Base-by-base conservation (phyloP, 768 basidiomycete species). In the Auriscalpium vulgare region DNA sequence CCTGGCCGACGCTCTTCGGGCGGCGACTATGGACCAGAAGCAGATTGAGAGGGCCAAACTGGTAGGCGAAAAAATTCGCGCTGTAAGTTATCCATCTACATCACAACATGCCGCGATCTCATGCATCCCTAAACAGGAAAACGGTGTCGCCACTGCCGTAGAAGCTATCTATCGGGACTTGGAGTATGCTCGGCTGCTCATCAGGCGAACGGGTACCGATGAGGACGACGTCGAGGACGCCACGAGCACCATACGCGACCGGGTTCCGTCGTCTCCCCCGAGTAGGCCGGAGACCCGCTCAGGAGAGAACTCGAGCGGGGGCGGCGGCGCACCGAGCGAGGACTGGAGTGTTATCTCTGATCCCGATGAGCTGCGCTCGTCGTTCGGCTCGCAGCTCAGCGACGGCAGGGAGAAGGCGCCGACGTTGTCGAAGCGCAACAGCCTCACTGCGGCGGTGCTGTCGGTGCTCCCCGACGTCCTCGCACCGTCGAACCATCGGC, bases 131-230 rank as follows among this genome's bases (percentile, higher is more conserved):
- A 44, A 56, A 17, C 65, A 95, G 92, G 95, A 99, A 75, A 86
- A 93, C 59, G 95, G 95, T n/a, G 93, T 97, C 2, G 79, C 82
- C 1, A 92, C 82, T 36, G 97, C 97, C 14, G 87, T 97, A 56
- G 95, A 98, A 70, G 85, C 88, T 29, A 94, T 99, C 60, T 99
- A 98, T 67, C 85, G 97, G 47, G 95, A 99, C 67, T 72, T 98
- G 55, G 95, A 98, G 59, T 97, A 97, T 68, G 92, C 95, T 37
- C 83, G 88, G 37, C 87, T 88, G 8, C 72, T 97, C 50, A 84
- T 97, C 61, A 95, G 92, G 67, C 81, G 78, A 36, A 66, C 67
- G 14, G 56, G 66, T 1, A 61, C 57, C 21, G 59, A 66, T 35
- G 46, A 60, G 5, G 54, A 59, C 36, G 73, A 67, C 29, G 56